Base-by-base conservation (phyloP, 2,329 filamentous ascomycete species). In the Claviceps citrina region DNA sequence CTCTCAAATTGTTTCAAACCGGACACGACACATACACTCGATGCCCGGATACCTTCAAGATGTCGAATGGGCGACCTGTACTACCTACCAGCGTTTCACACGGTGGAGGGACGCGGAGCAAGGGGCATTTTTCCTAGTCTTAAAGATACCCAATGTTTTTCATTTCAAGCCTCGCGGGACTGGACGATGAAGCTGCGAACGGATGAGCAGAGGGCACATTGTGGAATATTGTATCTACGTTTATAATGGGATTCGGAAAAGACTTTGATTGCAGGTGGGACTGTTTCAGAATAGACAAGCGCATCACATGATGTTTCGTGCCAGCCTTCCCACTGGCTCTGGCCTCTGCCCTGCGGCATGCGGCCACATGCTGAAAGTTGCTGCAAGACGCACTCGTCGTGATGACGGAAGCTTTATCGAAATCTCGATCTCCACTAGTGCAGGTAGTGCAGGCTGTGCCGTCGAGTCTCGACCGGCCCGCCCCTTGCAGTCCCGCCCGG, bases 81-180 rank as follows among this genome's bases (percentile, higher is more conserved):
- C 47, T 46, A 55, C 47, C 52, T 48, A 56, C 48, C 52, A 54
- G 48, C 50, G 51, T 52, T 50, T 50, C 53, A 49, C 33, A 46
- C 44, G 44, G 45, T 47, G 47, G 51, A 47, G 49, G 30, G 40
- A 44, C 39, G 15, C 20, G 36, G 40, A 44, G 49, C 49, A 47
- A 47, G 54, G 53, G 49, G 49, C 49, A 46, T 52, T 56, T 51
- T 56, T 51, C 33, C 18, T 52, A 52, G 52, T 57, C 50, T 57
- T 13, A 49, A 51, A 58, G 57, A 60, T 60, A 60, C 57, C 57
- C 57, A 54, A 46, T 49, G 46, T 50, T 47, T 43, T 30, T 30
- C 22, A 34, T 46, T 25, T 38, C 26, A 31, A 39, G 40, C 40
- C 39, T 41, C 31, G 39, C 28, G 20, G 42, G 31, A 43, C 31